Percentiles rank a stretch among this genome's conserved stretches.
phyloP scores from a whole-genome alignment of 2,329 filamentous ascomycete genomes.

The Neofusicoccum umdonicola region DNA sequence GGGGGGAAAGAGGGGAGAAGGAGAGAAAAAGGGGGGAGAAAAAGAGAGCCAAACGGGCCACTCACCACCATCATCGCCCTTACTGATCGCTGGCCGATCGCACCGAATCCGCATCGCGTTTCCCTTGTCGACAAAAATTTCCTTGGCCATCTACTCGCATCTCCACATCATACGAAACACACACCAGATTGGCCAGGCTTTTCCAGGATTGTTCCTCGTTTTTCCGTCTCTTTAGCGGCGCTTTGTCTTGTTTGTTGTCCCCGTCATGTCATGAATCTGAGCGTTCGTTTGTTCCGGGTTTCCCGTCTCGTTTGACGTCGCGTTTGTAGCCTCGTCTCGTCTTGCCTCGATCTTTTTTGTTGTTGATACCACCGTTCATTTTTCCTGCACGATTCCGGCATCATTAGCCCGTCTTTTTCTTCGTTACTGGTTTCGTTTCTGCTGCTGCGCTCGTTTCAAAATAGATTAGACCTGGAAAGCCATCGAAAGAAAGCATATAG shows the following conservation, averaged over 20 bases:
- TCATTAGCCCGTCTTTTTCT: not conserved
- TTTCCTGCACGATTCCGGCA: not conserved
- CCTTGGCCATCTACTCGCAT: not conserved
- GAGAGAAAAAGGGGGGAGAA: conserved; percentile 14
- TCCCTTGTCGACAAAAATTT: not conserved
- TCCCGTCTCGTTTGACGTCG: not conserved
- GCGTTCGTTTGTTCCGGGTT: not conserved
- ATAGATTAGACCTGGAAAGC: not conserved
- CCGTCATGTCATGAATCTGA: conserved; percentile 4
- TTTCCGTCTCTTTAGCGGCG: not conserved
- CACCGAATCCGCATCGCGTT: not conserved
- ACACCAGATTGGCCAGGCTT: not conserved
- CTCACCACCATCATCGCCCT: not conserved
- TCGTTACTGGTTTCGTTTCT: too few species aligned
- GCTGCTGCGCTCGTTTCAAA: not conserved
- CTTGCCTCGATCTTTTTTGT: not conserved
- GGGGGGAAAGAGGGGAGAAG: conserved; percentile 17
- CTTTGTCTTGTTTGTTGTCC: not conserved
- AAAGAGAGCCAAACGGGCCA: not conserved
- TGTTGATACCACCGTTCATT: conserved; percentile 1
- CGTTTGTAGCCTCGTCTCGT: not conserved
- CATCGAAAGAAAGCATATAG: not conserved
- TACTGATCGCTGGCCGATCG: not conserved
- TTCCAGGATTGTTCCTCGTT: not conserved
- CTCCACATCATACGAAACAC: not conserved